These are phyloP conservation scores for Myxozyma mucilagina DNA, from an alignment of 805 yeast genomes.

Conservation along the genomic window DNA sequence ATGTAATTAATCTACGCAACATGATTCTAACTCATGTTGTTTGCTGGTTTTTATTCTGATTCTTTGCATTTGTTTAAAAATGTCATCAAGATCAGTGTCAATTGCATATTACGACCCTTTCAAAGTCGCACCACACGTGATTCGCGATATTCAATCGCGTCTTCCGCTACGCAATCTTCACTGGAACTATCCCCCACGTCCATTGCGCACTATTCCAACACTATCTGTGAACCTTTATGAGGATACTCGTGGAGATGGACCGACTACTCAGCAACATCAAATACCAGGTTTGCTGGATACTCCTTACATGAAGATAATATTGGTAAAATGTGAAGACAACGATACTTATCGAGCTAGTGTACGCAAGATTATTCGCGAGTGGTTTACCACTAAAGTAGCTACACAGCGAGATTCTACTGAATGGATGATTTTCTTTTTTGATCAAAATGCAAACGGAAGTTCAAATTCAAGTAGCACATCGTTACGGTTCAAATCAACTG, in stretches of 20 bases:
- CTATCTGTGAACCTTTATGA: slow-evolving; percentile 57
- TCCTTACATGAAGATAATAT: slow-evolving; percentile 66
- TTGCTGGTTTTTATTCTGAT: too few species aligned
- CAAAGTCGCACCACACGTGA: slow-evolving; percentile 51
- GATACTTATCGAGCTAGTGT: slow-evolving; percentile 79
- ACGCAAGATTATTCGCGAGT: slow-evolving; percentile 77
- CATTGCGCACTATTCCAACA: slow-evolving; percentile 62
- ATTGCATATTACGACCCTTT: slow-evolving; percentile 79
- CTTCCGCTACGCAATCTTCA: slow-evolving; percentile 65
- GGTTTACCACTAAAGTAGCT: slow-evolving; percentile 57
- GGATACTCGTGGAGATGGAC: slow-evolving; percentile 50
- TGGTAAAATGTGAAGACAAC: slow-evolving; percentile 62
- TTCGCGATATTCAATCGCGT: slow-evolving; percentile 26
- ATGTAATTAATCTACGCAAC: too few species aligned
- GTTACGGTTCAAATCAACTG: slow-evolving; percentile 49
- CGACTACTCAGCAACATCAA: slow-evolving; percentile 40
- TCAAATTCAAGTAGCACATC: slow-evolving; percentile 38
- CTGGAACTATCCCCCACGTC: slow-evolving; percentile 60
- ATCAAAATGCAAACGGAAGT: slow-evolving; percentile 37
- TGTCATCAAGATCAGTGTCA: slow-evolving; percentile 28
- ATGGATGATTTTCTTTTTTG: slow-evolving; percentile 61
- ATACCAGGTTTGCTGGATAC: slow-evolving; percentile 45
- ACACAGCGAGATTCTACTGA: slow-evolving; percentile 50
- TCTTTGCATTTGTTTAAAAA: too few species aligned
- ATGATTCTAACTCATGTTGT: too few species aligned